Conservation (phyloP, 2,329 filamentous ascomycete genomes). For the Aspergillus clavatus region DNA sequence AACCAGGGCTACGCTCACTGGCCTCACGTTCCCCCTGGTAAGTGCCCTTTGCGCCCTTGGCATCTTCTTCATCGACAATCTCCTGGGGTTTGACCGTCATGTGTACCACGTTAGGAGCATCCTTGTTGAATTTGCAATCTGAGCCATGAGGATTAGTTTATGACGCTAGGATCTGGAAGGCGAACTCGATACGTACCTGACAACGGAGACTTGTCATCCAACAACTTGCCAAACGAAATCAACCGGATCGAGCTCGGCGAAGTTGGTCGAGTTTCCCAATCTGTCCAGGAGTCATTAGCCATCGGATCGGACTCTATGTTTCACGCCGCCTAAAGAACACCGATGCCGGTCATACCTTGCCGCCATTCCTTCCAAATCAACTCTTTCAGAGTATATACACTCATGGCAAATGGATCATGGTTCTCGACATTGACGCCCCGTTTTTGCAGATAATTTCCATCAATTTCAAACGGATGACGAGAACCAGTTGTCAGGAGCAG, state of each 20-base stretch:
- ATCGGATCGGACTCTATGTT: background rate
- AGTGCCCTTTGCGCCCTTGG: conserved; percentile 58
- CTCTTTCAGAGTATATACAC: conserved; percentile 90
- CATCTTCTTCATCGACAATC: conserved; percentile 72
- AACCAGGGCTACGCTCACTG: conserved; percentile 55
- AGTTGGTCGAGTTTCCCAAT: conserved; percentile 83
- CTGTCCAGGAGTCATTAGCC: conserved; percentile 26
- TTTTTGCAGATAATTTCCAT: conserved; percentile 78
- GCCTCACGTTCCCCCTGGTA: conserved; percentile 50
- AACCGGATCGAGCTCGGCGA: conserved; percentile 85
- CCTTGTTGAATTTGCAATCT: conserved; percentile 76
- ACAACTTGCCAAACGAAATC: conserved; percentile 84
- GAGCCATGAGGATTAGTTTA: conserved; percentile 10
- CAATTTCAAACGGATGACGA: conserved; percentile 83
- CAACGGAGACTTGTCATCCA: conserved; percentile 81
- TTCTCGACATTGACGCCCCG: conserved; percentile 73
- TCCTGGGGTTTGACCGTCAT: conserved; percentile 90
- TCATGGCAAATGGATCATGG: conserved; percentile 80
- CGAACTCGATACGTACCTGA: conserved; percentile 60
- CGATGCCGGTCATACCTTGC: conserved; percentile 48
- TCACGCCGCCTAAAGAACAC: background rate
- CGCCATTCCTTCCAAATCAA: conserved; percentile 91
- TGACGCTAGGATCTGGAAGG: conserved; percentile 1
- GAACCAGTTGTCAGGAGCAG: conserved; percentile 76
- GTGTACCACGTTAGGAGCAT: conserved; percentile 80